These are phyloP conservation scores for Phytophthora macrochlamydospora DNA, from an alignment of 352 stramenopile genomes.

Conservation along the genomic window DNA sequence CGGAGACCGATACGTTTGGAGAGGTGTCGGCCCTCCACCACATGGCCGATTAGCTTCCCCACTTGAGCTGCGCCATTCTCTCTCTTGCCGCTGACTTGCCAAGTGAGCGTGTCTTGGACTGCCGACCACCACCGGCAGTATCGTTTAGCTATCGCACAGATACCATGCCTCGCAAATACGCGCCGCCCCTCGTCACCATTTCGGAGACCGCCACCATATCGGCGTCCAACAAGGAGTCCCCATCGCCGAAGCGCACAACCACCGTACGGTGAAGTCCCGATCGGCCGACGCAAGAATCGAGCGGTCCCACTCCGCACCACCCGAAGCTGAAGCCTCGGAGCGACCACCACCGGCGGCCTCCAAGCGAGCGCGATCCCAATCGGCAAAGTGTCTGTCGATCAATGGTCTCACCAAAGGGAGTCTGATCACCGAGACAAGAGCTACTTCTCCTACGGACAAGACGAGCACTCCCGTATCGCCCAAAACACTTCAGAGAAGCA, in stretches of 20 bases:
- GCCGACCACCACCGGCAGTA: conserved; percentile 6
- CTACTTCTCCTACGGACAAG: conserved; percentile 1
- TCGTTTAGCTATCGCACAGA: conserved; percentile 1
- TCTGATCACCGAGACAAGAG: conserved; percentile 9
- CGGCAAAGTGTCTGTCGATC: conserved; percentile 27
- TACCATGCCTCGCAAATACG: conserved; percentile 53
- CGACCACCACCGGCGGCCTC: conserved; percentile 10
- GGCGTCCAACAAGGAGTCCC: conserved; percentile 15
- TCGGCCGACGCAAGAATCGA: conserved; percentile 16
- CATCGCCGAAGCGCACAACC: neutral
- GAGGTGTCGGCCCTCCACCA: conserved; percentile 4
- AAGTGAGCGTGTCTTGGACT: neutral
- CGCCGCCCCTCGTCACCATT: conserved; percentile 59
- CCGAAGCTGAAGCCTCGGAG: conserved; percentile 25
- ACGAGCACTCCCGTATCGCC: neutral
- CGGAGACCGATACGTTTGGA: conserved; percentile 18
- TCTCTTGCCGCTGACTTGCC: neutral
- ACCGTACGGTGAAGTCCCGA: neutral
- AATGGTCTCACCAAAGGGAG: conserved; percentile 6
- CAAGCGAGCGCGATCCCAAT: conserved; percentile 18
- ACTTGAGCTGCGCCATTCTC: conserved; percentile 12
- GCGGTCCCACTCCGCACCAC: conserved; percentile 33
- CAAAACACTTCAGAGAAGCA: conserved; percentile 4
- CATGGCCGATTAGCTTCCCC: conserved; percentile 8
- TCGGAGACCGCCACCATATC: conserved; percentile 63